Conservation (phyloP, 176 grass and related monocot genomes). For the Aegilops bicornis region DNA sequence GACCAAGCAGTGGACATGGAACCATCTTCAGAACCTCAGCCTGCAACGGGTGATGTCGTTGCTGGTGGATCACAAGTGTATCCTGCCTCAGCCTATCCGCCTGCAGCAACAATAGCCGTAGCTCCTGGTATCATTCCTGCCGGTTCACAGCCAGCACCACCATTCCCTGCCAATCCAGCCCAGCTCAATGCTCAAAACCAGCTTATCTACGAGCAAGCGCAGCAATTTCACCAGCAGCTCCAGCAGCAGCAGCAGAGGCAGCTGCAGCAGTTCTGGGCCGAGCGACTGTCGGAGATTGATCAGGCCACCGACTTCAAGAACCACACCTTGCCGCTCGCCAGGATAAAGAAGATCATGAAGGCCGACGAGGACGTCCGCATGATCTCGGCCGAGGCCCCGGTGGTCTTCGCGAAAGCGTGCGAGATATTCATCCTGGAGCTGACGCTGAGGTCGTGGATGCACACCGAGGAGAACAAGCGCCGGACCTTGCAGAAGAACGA, state of each 20-base stretch:
- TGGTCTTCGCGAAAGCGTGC: conserved; percentile 21
- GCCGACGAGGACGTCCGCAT: neutral
- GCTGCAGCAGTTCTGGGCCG: conserved; percentile 8
- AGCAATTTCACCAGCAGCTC: neutral
- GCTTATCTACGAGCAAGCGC: neutral
- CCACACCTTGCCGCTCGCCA: conserved; percentile 12
- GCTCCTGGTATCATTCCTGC: conserved; percentile 10
- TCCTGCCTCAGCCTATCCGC: conserved; percentile 32
- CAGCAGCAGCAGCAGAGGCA: conserved; percentile 3
- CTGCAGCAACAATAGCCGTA: conserved; percentile 13
- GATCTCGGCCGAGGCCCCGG: neutral
- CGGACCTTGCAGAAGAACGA: conserved; percentile 14
- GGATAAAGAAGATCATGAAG: conserved; percentile 41
- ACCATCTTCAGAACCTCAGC: conserved; percentile 43
- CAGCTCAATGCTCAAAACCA: conserved; percentile 7
- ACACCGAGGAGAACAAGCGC: conserved; percentile 21
- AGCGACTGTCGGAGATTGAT: neutral
- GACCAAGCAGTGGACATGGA: conserved; percentile 44
- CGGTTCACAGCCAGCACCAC: conserved; percentile 14
- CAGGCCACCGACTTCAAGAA: conserved; percentile 24
- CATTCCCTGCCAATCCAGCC: neutral
- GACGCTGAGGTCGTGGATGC: conserved; percentile 24
- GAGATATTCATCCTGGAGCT: conserved; percentile 30
- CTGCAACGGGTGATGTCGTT: conserved; percentile 29
- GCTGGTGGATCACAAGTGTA: conserved; percentile 50